A percentile compares a stretch with the other conserved stretches of the same genome.
phyloP scores from a whole-genome alignment of 2,329 filamentous ascomycete species.

The Balansia obtecta region DNA sequence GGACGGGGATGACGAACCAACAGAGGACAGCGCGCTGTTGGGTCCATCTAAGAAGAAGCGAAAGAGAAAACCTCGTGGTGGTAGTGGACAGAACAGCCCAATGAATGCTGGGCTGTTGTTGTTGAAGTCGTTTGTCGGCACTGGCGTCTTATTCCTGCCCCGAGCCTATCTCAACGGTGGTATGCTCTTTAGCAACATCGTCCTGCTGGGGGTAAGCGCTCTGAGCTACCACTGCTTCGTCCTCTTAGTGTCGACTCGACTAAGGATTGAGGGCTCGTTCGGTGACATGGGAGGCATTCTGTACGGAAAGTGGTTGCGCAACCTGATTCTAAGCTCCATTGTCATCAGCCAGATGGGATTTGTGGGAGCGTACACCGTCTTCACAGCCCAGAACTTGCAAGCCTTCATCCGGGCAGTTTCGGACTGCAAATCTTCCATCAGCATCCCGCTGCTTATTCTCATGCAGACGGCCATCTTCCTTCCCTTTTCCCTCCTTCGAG shows the following conservation, averaged over 20 bases:
- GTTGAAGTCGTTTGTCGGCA: conserved; percentile 96
- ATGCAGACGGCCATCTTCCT: conserved; percentile 94
- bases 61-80: conserved; percentile 62
- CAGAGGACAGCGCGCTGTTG: conserved; percentile 77
- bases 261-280: conserved; percentile 86
- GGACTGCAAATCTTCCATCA: conserved; percentile 72
- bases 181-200: conserved; percentile 90
- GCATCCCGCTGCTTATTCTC: conserved; percentile 80
- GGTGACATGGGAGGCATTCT: conserved; percentile 90
- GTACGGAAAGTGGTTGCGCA: conserved; percentile 83
- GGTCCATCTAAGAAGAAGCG: conserved; percentile 62
- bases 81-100: conserved; percentile 64
- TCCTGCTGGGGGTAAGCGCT: conserved; percentile 72
- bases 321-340: conserved; percentile 78
- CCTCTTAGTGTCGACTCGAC: conserved; percentile 72
- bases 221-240: conserved; percentile 98
- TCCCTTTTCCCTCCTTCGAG: conserved; percentile 82
- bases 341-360: conserved; percentile 94
- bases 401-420: conserved; percentile 89
- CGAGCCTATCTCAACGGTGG: conserved; percentile 91
- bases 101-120: conserved; percentile 73
- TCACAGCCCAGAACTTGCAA: conserved; percentile 89
- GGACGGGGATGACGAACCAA: conserved; percentile 62
- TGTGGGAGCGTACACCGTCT: conserved; percentile 90
- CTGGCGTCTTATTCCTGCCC: conserved; percentile 85